Evolutionary conservation across 164 flowering plant genomes (phyloP).

Genomic region (Paratinospora sagittata): DNA sequence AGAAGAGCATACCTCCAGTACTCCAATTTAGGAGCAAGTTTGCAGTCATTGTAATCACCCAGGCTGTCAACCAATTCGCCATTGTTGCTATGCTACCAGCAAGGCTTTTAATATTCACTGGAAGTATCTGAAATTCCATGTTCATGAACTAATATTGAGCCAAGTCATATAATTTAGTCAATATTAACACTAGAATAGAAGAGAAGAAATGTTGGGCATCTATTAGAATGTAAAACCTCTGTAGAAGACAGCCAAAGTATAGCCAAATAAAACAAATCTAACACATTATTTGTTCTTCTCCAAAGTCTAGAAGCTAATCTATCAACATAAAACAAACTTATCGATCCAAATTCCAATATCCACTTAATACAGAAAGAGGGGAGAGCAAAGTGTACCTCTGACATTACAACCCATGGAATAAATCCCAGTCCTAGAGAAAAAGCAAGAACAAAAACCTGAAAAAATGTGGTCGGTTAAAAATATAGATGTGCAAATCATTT

Average conservation of each 20-base stretch:
- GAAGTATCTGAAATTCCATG: slow-evolving; percentile 57
- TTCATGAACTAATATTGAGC: not conserved
- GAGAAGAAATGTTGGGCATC: not conserved
- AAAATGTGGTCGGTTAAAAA: slow-evolving; percentile 17
- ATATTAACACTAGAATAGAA: not conserved
- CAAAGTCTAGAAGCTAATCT: too few relatives aligned
- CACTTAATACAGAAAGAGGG: not conserved
- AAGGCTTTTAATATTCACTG: slow-evolving; percentile 79
- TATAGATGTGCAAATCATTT: slow-evolving; percentile 1
- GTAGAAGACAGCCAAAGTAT: not conserved
- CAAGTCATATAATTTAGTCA: not conserved
- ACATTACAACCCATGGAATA: slow-evolving; percentile 96
- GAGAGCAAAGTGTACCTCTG: slow-evolving; percentile 56
- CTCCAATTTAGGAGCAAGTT: slow-evolving; percentile 58
- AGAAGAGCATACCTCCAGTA: slow-evolving; percentile 41
- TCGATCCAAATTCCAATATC: not conserved
- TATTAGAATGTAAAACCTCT: not conserved
- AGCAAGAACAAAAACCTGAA: slow-evolving; percentile 58
- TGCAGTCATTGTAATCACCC: slow-evolving; percentile 58
- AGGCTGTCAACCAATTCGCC: slow-evolving; percentile 48
- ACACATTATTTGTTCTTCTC: too few relatives aligned
- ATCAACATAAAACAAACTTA: not conserved
- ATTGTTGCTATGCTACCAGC: slow-evolving; percentile 85
- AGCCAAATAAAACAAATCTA: too few relatives aligned
- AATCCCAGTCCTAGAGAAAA: slow-evolving; percentile 91